Percentiles rank a stretch among this genome's conserved stretches.
Conservation (phyloP, 805 yeast genomes). For the Limtongozyma cylindracea region DNA sequence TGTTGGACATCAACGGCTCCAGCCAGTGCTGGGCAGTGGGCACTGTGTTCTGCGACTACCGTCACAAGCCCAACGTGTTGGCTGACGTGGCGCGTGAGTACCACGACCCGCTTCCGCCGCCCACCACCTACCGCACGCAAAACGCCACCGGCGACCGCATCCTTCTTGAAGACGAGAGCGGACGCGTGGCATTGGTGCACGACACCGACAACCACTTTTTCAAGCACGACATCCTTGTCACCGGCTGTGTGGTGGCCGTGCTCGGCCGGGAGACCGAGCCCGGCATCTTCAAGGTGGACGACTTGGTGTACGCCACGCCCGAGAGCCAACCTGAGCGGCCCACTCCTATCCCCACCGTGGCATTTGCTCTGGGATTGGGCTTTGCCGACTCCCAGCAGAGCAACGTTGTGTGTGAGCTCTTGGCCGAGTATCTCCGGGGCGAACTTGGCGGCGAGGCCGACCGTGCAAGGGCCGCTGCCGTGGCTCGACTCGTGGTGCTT, state of each 20-base stretch:
- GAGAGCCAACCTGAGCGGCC: too few relatives aligned
- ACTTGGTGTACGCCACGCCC: constrained; percentile 46
- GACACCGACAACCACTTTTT: constrained; percentile 33
- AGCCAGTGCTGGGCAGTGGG: constrained; percentile 77
- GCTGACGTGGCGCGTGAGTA: constrained; percentile 45
- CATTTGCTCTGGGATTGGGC: constrained; percentile 56
- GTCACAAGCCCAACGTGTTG: constrained; percentile 63
- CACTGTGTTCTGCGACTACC: constrained; percentile 64
- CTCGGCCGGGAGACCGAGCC: constrained; percentile 67
- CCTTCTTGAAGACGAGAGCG: constrained; percentile 81
- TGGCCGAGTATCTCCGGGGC: constrained; percentile 51
- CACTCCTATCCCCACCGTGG: too few relatives aligned
- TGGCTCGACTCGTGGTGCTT: constrained; percentile 33
- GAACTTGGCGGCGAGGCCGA: constrained; percentile 19
- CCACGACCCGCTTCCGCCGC: constrained; percentile 21
- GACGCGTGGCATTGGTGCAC: constrained; percentile 55
- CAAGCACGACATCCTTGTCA: constrained; percentile 34
- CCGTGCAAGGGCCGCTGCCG: constrained; percentile 5
- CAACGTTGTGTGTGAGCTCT: constrained; percentile 22
- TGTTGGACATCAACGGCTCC: too few relatives aligned
- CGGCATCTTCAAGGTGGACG: constrained; percentile 69
- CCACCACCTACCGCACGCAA: constrained; percentile 9
- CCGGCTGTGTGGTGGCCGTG: constrained; percentile 70
- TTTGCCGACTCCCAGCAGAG: constrained; percentile 18
- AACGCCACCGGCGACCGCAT: constrained; percentile 21